Percentiles rank a stretch among this genome's conserved stretches.
Conservation (phyloP, 768 basidiomycete species). For the Dioszegia crocea region DNA sequence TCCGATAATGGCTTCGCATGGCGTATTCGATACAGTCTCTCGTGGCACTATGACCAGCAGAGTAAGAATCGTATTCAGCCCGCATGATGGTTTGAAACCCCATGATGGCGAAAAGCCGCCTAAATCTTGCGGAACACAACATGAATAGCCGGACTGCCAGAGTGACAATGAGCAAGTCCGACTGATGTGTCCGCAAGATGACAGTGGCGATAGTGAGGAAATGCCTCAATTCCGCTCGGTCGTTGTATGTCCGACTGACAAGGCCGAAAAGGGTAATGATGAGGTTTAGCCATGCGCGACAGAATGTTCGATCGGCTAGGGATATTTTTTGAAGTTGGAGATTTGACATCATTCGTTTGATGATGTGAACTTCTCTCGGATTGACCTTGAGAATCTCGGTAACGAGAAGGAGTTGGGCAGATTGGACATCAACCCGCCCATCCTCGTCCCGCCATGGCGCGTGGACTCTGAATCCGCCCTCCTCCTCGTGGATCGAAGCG, state of each 20-base stretch:
- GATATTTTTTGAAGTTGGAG: conserved; percentile 29
- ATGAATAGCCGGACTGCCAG: conserved; percentile 38
- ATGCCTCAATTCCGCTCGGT: conserved; percentile 38
- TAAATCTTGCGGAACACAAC: conserved; percentile 38
- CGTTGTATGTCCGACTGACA: conserved; percentile 40
- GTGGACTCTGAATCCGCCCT: conserved; percentile 39
- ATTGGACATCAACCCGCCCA: conserved; percentile 23
- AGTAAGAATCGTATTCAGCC: conserved; percentile 24
- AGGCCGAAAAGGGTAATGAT: conserved; percentile 24
- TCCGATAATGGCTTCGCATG: conserved; percentile 33
- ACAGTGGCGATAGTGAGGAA: conserved; percentile 28
- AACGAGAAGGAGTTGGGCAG: conserved; percentile 34
- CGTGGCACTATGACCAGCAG: conserved; percentile 14
- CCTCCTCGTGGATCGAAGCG: conserved; percentile 42
- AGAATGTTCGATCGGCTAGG: conserved; percentile 21
- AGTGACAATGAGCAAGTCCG: conserved; percentile 25
- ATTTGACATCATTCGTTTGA: conserved; percentile 44
- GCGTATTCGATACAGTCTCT: conserved; percentile 38
- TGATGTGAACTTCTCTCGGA: conserved; percentile 33
- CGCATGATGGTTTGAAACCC: conserved; percentile 31
- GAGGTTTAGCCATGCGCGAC: conserved; percentile 36
- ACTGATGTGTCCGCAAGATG: conserved; percentile 25
- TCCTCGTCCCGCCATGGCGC: conserved; percentile 34
- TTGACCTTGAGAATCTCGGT: conserved; percentile 24
- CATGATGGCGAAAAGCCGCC: conserved; percentile 35